A percentile compares a stretch with the other conserved stretches of the same genome.
Evolutionary conservation across 208 protist species (phyloP).

Genomic region (Trichomonas vaginalis): DNA sequence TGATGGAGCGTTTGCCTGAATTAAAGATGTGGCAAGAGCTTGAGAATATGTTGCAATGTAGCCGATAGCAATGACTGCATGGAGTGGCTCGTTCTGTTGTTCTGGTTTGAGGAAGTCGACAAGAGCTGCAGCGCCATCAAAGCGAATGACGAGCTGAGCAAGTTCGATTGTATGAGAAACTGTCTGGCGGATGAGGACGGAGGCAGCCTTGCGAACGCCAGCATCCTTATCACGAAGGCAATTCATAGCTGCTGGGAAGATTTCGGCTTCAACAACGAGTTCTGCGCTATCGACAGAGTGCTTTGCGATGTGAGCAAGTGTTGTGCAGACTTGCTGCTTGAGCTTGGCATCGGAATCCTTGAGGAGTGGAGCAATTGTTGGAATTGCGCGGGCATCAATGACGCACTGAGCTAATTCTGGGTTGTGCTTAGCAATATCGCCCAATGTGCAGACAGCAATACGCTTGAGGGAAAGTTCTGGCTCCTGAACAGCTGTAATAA

Average conservation of each 20-base stretch:
- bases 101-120: conserved; percentile 83
- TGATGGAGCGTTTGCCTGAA: conserved; percentile 69
- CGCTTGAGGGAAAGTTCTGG: conserved; percentile 86
- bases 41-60: conserved; percentile 90
- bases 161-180: conserved; percentile 88
- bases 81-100: conserved; percentile 62
- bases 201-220: conserved; percentile 80
- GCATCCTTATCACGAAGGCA: conserved; percentile 75
- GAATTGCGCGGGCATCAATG: conserved; percentile 79
- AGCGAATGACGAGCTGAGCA: conserved; percentile 84
- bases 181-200: conserved; percentile 81
- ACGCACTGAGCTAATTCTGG: conserved; percentile 72
- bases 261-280: conserved; percentile 87
- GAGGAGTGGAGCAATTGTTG: conserved; percentile 81
- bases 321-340: conserved; percentile 76
- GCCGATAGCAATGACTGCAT: conserved; percentile 88
- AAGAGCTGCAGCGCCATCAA: conserved; percentile 76
- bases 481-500: conserved; percentile 90
- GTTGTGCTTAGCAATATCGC: conserved; percentile 46
- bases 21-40: conserved; percentile 77
- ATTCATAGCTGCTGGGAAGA: conserved; percentile 80
- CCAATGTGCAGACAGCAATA: conserved; percentile 77
- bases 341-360: conserved; percentile 70
- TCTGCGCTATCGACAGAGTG: conserved; percentile 92
- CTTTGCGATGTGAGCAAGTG: conserved; percentile 85